Conservation (phyloP, 75 land plant species). For the Sequoia sempervirens region DNA sequence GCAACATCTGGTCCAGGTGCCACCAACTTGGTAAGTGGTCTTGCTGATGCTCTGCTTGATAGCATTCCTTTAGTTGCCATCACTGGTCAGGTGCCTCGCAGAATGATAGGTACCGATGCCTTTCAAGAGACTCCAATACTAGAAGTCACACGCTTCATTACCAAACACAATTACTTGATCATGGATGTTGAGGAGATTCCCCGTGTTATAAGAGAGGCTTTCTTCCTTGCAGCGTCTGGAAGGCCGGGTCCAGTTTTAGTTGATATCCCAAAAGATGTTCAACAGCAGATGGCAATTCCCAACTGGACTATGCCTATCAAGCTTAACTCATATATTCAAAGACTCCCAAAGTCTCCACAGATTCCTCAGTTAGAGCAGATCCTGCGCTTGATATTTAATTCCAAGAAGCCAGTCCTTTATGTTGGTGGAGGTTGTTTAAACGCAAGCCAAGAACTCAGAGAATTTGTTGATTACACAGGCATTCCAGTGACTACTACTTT, state of each 20-base stretch:
- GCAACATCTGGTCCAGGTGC: conserved; percentile 98
- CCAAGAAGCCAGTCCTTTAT: conserved; percentile 74
- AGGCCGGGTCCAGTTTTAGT: conserved; percentile 94
- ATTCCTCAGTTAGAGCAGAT: conserved; percentile 55
- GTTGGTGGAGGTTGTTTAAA: conserved; percentile 90
- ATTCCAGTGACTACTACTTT: conserved; percentile 84
- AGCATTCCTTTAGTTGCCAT: conserved; percentile 89
- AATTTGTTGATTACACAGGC: conserved; percentile 75
- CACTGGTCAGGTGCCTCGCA: conserved; percentile 92
- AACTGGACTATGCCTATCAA: conserved; percentile 59
- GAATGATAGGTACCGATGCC: conserved; percentile 94
- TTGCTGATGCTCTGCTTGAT: conserved; percentile 89
- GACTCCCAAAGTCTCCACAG: conserved; percentile 61
- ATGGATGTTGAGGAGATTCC: conserved; percentile 86
- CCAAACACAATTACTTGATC: conserved; percentile 93
- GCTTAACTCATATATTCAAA: conserved; percentile 50
- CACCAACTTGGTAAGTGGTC: conserved; percentile 82
- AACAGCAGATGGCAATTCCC: conserved; percentile 82
- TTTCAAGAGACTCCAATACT: conserved; percentile 97
- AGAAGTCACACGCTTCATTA: conserved; percentile 85
- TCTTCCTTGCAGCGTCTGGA: conserved; percentile 74
- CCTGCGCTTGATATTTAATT: conserved; percentile 47
- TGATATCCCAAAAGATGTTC: conserved; percentile 92
- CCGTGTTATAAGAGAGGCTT: conserved; percentile 76
- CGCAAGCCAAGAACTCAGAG: conserved; percentile 67